Evolutionary conservation across 148 eudicot genomes (phyloP).

Genomic region (Arctostaphylos glauca): DNA sequence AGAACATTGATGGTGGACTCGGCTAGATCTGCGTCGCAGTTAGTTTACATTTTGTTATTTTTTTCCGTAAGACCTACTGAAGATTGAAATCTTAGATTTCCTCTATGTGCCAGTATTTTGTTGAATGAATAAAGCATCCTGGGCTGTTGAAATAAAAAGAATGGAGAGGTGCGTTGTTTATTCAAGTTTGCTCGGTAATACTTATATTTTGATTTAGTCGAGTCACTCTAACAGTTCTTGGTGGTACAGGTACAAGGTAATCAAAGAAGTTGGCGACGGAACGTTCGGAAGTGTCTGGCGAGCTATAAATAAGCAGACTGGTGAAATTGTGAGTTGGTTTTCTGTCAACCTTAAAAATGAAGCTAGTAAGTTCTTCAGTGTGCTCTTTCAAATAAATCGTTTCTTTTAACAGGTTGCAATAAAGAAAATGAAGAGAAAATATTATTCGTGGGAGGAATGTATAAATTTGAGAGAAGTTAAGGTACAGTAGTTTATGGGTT

Average conservation of each 20-base stretch:
- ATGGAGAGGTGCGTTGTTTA: conserved; percentile 69
- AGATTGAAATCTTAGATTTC: conserved; percentile 23
- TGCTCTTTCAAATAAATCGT: conserved; percentile 1
- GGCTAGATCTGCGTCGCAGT: conserved; percentile 37
- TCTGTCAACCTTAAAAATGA: background rate
- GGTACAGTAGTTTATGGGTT: conserved; percentile 19
- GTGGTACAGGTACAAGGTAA: conserved; percentile 55
- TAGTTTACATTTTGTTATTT: conserved; percentile 32
- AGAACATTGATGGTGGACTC: conserved; percentile 40
- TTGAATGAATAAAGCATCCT: conserved; percentile 43
- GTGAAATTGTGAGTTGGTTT: conserved; percentile 69
- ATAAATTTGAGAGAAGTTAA: conserved; percentile 56
- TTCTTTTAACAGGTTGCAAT: conserved; percentile 66
- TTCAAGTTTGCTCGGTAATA: background rate
- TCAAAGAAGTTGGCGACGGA: conserved; percentile 93
- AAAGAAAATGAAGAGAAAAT: conserved; percentile 89
- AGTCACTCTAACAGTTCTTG: conserved; percentile 9
- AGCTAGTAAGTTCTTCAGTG: background rate
- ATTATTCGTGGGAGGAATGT: conserved; percentile 81
- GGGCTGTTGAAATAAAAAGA: conserved; percentile 26
- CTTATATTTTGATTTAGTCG: background rate
- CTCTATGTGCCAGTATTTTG: conserved; percentile 22
- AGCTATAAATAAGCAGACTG: conserved; percentile 79
- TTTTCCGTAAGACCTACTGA: conserved; percentile 26
- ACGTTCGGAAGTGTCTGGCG: conserved; percentile 92